phyloP scores from a whole-genome alignment of 305 asterid species.

The Plantago coronopus region DNA sequence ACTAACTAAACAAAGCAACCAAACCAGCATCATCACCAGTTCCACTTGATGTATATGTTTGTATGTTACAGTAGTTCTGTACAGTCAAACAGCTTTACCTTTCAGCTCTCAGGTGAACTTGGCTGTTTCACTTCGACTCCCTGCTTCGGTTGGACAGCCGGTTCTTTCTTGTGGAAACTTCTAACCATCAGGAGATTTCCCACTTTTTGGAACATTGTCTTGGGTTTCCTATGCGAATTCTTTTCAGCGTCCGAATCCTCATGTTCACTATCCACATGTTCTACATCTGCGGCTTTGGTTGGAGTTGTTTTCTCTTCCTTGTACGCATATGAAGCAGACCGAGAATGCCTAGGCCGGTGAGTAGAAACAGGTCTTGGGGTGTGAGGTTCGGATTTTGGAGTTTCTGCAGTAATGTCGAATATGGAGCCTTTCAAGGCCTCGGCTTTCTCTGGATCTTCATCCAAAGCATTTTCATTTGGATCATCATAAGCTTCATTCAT shows the following conservation, averaged over 20 bases:
- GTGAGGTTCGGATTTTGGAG: constrained; percentile 60
- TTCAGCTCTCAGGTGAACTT: neutral
- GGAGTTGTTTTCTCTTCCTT: constrained; percentile 5
- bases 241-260: constrained; percentile 31
- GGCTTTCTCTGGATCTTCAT: constrained; percentile 58
- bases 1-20: neutral
- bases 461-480: constrained; percentile 15
- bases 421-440: constrained; percentile 77
- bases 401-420: constrained; percentile 49
- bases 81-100: neutral
- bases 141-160: neutral
- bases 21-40: neutral
- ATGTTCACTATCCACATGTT: constrained; percentile 3
- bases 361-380: constrained; percentile 39
- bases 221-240: constrained; percentile 30
- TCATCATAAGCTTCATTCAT: constrained; percentile 34
- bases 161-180: constrained; percentile 33
- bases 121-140: too few relatives aligned
- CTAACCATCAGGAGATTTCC: constrained; percentile 43
- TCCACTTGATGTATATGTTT: neutral
- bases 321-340: constrained; percentile 6
- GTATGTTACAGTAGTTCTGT: neutral
- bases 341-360: constrained; percentile 25
- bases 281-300: constrained; percentile 23
- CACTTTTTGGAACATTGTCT: constrained; percentile 41